Percentiles rank a stretch among this genome's conserved stretches.
Evolutionary conservation across 1,284 basidiomycete species (phyloP).

Genomic region (Schizophyllum amplum): DNA sequence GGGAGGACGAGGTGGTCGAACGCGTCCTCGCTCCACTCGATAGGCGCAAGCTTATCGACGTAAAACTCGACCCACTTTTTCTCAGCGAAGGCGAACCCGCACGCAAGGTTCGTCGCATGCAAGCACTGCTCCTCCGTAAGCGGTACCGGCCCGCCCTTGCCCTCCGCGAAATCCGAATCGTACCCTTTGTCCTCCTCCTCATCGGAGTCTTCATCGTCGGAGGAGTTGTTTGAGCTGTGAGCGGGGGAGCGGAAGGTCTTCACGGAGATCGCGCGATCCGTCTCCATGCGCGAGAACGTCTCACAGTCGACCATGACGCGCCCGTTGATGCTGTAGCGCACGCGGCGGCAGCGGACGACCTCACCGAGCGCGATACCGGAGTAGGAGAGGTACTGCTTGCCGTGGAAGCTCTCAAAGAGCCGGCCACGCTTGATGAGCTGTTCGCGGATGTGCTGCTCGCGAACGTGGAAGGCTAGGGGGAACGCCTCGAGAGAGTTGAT

Average conservation of each 20-base stretch:
- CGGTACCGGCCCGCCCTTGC: neutral
- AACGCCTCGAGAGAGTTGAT: slow-evolving; percentile 42
- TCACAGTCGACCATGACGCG: slow-evolving; percentile 51
- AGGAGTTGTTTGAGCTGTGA: slow-evolving; percentile 33
- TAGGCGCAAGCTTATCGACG: slow-evolving; percentile 38
- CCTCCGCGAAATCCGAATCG: slow-evolving; percentile 13
- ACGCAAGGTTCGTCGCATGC: slow-evolving; percentile 46
- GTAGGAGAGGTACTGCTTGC: slow-evolving; percentile 48
- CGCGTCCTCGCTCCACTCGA: slow-evolving; percentile 50
- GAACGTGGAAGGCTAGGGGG: slow-evolving; percentile 40
- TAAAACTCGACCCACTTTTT: slow-evolving; percentile 58
- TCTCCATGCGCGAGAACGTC: slow-evolving; percentile 16
- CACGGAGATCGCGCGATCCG: slow-evolving; percentile 1
- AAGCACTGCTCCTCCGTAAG: slow-evolving; percentile 44
- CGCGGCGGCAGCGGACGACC: slow-evolving; percentile 33
- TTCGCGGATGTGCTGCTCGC: slow-evolving; percentile 27
- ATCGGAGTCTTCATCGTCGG: slow-evolving; percentile 2
- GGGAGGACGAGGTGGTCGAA: slow-evolving; percentile 52
- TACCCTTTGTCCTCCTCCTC: slow-evolving; percentile 1
- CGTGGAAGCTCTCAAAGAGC: slow-evolving; percentile 42
- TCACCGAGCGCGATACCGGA: slow-evolving; percentile 38
- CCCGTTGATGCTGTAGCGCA: slow-evolving; percentile 31
- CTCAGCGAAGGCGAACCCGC: slow-evolving; percentile 50
- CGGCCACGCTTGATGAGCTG: slow-evolving; percentile 36
- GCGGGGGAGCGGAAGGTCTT: slow-evolving; percentile 14